phyloP scores from a whole-genome alignment of 2,329 filamentous ascomycete genomes.

The Coniella lustricola region DNA sequence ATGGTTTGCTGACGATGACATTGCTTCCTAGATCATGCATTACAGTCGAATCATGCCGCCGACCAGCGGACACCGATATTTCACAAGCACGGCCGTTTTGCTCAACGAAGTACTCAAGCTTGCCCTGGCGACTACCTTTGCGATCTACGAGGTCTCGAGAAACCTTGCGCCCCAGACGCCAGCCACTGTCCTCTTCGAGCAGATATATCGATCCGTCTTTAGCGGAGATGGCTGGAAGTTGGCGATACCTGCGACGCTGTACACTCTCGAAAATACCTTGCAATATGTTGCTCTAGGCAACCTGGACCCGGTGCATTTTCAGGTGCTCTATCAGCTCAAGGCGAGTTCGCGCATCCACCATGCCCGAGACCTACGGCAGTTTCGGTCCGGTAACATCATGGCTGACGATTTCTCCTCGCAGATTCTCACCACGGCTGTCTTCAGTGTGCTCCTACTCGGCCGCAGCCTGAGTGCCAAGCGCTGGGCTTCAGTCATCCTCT shows the following conservation, averaged over 20 bases:
- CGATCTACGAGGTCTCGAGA: conserved; percentile 78
- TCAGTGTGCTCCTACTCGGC: conserved; percentile 72
- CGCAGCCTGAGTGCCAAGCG: conserved; percentile 63
- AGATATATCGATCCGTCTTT: conserved; percentile 76
- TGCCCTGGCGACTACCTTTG: conserved; percentile 75
- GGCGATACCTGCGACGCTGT: conserved; percentile 78
- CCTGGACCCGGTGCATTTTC: conserved; percentile 85
- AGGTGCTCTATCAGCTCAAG: conserved; percentile 90
- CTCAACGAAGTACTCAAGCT: conserved; percentile 91
- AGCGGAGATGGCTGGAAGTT: conserved; percentile 92
- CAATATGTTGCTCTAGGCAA: conserved; percentile 91
- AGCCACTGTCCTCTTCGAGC: conserved; percentile 70
- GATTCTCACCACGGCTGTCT: conserved; percentile 83
- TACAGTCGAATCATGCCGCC: conserved; percentile 93
- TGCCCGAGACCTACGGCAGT: neutral
- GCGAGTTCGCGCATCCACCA: conserved; percentile 27
- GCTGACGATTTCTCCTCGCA: conserved; percentile 22
- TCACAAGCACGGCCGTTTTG: conserved; percentile 89
- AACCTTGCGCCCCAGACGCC: conserved; percentile 72
- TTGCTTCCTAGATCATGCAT: conserved; percentile 65
- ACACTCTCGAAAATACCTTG: conserved; percentile 87
- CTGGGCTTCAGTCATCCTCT: conserved; percentile 72
- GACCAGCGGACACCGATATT: conserved; percentile 76
- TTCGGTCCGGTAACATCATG: neutral
- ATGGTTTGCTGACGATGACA: conserved; percentile 9